Evolutionary conservation across 2,329 filamentous ascomycete genomes (phyloP).

Genomic region (Sclerotinia spermophila): DNA sequence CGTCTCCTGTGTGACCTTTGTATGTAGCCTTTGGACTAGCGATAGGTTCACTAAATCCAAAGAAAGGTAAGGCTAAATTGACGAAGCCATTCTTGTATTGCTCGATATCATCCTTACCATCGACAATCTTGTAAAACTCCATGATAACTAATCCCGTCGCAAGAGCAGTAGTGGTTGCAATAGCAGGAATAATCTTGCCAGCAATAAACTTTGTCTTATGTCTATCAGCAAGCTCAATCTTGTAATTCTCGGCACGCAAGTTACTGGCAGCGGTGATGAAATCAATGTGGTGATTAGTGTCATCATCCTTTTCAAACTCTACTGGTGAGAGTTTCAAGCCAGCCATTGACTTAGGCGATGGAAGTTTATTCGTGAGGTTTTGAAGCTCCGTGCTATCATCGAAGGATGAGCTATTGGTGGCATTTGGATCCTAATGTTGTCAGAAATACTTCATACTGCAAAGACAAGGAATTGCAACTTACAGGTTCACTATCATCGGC

Average conservation of each 20-base stretch:
- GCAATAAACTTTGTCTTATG: constrained; percentile 99
- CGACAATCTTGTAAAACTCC: constrained; percentile 94
- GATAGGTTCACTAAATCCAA: constrained; percentile 97
- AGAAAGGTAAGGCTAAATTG: constrained; percentile 94
- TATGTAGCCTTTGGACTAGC: constrained; percentile 91
- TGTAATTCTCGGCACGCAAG: constrained; percentile 95
- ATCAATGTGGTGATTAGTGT: constrained; percentile 96
- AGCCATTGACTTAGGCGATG: constrained; percentile 73
- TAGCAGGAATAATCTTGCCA: constrained; percentile 98
- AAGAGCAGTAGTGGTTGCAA: constrained; percentile 93
- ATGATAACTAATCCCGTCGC: constrained; percentile 91
- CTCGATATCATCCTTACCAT: constrained; percentile 94
- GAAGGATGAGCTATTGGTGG: constrained; percentile 49
- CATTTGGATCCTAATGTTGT: constrained; percentile 64
- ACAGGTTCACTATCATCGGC: constrained; percentile 89
- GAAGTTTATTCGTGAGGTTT: constrained; percentile 68
- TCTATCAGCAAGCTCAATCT: constrained; percentile 84
- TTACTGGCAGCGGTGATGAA: constrained; percentile 98
- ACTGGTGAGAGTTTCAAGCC: constrained; percentile 89
- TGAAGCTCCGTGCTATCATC: constrained; percentile 76
- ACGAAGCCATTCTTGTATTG: constrained; percentile 99
- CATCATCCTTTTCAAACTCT: constrained; percentile 98
- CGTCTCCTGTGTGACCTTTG: constrained; percentile 70
- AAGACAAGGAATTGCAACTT: constrained; percentile 38
- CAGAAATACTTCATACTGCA: constrained; percentile 23